A percentile compares a stretch with the other conserved stretches of the same genome.
Evolutionary conservation across 352 stramenopile genomes (phyloP).

Genomic region (Globisporangium irregulare): DNA sequence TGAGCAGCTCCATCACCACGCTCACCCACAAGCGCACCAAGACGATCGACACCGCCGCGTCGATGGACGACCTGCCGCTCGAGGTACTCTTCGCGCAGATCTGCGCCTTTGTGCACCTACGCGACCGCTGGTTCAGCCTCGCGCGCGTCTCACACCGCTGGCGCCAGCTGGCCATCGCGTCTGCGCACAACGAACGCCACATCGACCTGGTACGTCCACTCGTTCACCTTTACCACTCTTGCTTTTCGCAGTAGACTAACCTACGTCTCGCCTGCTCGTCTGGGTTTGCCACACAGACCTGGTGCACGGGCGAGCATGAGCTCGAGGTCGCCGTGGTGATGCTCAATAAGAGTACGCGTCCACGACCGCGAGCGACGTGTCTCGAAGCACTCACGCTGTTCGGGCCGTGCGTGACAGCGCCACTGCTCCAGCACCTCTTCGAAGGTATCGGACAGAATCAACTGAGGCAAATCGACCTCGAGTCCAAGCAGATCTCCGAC

Average conservation of each 20-base stretch:
- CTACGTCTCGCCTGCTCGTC: background rate
- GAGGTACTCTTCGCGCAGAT: conserved; percentile 42
- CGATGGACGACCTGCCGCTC: conserved; percentile 39
- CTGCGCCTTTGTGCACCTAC: conserved; percentile 53
- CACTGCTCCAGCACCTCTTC: conserved; percentile 42
- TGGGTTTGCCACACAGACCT: conserved; percentile 37
- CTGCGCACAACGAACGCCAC: conserved; percentile 41
- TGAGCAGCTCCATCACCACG: background rate
- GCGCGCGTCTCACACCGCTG: conserved; percentile 55
- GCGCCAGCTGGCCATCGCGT: conserved; percentile 51
- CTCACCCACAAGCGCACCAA: background rate
- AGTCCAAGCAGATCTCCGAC: conserved; percentile 74
- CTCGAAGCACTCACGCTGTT: conserved; percentile 58
- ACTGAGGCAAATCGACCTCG: conserved; percentile 51
- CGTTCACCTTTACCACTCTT: background rate
- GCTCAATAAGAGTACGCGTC: conserved; percentile 18
- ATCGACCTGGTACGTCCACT: conserved; percentile 50
- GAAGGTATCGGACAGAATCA: conserved; percentile 30
- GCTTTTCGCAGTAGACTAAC: no score
- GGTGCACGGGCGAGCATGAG: conserved; percentile 64
- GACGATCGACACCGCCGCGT: conserved; percentile 1
- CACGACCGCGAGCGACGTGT: conserved; percentile 22
- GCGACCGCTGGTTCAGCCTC: conserved; percentile 55
- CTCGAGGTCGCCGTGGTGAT: conserved; percentile 40
- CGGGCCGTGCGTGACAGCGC: conserved; percentile 46